Percentiles rank a stretch among this genome's conserved stretches.
phyloP scores from a whole-genome alignment of 2,329 filamentous ascomycete genomes.

The Microcyclosporella mali region DNA sequence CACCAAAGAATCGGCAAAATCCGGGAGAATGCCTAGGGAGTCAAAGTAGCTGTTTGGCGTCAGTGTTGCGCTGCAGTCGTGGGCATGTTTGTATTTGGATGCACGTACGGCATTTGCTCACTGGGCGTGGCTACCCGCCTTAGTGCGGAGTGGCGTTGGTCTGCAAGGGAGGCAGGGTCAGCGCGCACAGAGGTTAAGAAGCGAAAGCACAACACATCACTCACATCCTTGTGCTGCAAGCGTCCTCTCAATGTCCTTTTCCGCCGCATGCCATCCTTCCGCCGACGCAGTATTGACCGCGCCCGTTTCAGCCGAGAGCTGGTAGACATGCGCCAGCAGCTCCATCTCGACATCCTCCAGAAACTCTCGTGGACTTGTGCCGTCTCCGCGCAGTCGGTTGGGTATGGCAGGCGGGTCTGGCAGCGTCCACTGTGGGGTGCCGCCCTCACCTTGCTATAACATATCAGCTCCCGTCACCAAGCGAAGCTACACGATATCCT shows the following conservation, averaged over 20 bases:
- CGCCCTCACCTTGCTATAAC: constrained; percentile 7
- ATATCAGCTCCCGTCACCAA: constrained; percentile 1
- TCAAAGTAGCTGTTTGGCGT: constrained; percentile 40
- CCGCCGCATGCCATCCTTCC: constrained; percentile 27
- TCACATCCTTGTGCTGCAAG: constrained; percentile 31
- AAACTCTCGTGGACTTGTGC: constrained; percentile 32
- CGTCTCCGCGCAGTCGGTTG: constrained; percentile 20
- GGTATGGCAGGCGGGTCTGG: constrained; percentile 21
- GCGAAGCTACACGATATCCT: constrained; percentile 4
- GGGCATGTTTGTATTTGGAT: not conserved
- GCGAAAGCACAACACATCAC: constrained; percentile 5
- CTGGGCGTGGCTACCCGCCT: constrained; percentile 16
- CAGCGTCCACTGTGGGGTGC: constrained; percentile 23
- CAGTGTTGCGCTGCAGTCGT: not conserved
- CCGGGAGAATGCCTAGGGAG: constrained; percentile 55
- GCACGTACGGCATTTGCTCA: constrained; percentile 20
- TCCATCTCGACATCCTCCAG: constrained; percentile 58
- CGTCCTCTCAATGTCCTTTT: constrained; percentile 30
- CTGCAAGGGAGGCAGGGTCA: constrained; percentile 11
- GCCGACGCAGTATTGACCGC: constrained; percentile 24
- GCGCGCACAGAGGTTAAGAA: not conserved
- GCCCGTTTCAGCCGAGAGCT: constrained; percentile 24
- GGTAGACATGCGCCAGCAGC: constrained; percentile 47
- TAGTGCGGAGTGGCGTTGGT: constrained; percentile 18
- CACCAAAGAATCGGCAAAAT: constrained; percentile 58